Base-by-base conservation (phyloP, 495 filamentous ascomycete genomes). In the Neurospora pannonica region DNA sequence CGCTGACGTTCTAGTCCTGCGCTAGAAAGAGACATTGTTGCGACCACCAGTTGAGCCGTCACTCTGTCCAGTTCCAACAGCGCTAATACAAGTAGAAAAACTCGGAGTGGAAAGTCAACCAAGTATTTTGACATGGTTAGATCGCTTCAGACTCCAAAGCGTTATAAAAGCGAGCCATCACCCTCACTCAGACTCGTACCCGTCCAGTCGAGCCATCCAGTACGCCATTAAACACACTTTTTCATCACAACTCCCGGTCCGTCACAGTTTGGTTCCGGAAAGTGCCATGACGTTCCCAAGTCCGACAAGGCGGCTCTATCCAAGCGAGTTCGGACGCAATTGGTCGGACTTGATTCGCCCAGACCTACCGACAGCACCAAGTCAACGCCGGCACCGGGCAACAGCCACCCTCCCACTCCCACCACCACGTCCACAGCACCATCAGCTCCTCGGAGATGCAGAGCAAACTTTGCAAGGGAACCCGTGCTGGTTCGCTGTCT, bases 361-460 rank as follows among this genome's bases (percentile, higher is more conserved):
- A 67, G 54, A 34, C 28, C 54, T 67, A 34, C 54, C 54, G 34
- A 67, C 54, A 36, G 13, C 7, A 62, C 54, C 24, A n/a, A n/a
- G n/a, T n/a, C n/a, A 71, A 74, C 48, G 43, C 54, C 54, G 54
- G 7, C 54, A 67, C 54, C 54, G 54, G 28, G 28, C 13, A 67
- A 67, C 54, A 67, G 24, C 54, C 54, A 31, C 54, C 54, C 54
- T 24, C 42, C 42, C 42, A 46, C 42, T 54, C 21, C 21, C 48
- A 28, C 21, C 54, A 67, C 54, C 54, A 67, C 28, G n/a, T n/a
- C n/a, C 54, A 67, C 34, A 67, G 15, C 54, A 67, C 54, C 28
- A 36, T 28, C 54, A 34, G 54, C 75, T 80, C 81, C 80, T 83
- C 78, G 80, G 80, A 81, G 80, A 83, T 83, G 81, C 75, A 71